phyloP scores from a whole-genome alignment of 1,284 basidiomycete species.

The Ceratobasidium sp. region DNA sequence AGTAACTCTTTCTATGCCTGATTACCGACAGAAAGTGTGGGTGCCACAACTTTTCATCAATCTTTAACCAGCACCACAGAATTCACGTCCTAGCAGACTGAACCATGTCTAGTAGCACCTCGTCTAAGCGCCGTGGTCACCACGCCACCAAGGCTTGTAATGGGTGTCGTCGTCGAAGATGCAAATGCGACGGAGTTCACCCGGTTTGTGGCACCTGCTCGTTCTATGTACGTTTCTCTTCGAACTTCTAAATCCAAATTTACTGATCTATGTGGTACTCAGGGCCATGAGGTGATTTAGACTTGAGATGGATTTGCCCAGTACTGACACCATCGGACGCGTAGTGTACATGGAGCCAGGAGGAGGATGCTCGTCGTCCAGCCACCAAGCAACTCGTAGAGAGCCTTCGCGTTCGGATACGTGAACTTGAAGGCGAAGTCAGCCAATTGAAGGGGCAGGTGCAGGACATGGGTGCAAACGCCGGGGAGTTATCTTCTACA shows the following conservation, averaged over 20 bases:
- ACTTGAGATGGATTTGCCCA: too few relatives aligned
- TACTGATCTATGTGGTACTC: not conserved
- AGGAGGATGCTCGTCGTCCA: conserved; percentile 35
- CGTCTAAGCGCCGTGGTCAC: conserved; percentile 24
- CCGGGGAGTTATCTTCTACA: not conserved
- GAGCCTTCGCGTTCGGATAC: conserved; percentile 27
- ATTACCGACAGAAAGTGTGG: too few relatives aligned
- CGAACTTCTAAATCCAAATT: not conserved
- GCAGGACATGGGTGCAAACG: not conserved
- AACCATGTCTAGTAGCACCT: conserved; percentile 15
- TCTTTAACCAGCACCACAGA: not conserved
- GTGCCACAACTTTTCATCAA: too few relatives aligned
- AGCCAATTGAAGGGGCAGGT: not conserved
- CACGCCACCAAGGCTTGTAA: conserved; percentile 38
- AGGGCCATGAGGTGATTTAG: conserved; percentile 29
- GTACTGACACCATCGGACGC: not conserved
- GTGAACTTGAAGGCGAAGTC: conserved; percentile 30
- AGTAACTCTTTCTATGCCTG: too few relatives aligned
- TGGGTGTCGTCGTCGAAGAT: conserved; percentile 25
- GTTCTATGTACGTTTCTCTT: conserved; percentile 44
- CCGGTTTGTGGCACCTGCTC: conserved; percentile 52
- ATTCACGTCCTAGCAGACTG: too few relatives aligned
- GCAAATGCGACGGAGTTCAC: conserved; percentile 52
- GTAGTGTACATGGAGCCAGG: conserved; percentile 39
- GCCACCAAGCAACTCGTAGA: conserved; percentile 33